Evolutionary conservation across 192 early-diverging fungal species (phyloP).

Genomic region (Gaertneriomyces sp.): DNA sequence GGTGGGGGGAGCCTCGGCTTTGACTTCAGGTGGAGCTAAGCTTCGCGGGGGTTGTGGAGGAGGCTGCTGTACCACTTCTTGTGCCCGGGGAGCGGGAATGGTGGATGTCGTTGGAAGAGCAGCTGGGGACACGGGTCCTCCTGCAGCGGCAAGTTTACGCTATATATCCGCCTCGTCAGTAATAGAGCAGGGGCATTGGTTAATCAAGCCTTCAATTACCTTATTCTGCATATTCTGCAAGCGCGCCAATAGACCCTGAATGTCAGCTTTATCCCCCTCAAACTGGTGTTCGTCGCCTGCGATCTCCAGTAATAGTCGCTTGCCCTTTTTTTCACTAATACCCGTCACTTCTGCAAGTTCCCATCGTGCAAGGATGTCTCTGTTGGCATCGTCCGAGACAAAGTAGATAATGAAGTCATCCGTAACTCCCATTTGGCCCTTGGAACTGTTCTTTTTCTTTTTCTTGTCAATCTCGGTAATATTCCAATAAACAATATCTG

Average conservation of each 20-base stretch:
- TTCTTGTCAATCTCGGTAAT: constrained; percentile 50
- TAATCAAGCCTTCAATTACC: constrained; percentile 14
- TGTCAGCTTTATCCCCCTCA: constrained; percentile 50
- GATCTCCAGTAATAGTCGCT: constrained; percentile 48
- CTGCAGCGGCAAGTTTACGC: no score
- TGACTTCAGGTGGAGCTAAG: background rate
- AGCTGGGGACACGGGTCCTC: no score
- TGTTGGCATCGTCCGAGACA: constrained; percentile 25
- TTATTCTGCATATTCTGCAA: constrained; percentile 36
- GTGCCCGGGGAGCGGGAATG: background rate
- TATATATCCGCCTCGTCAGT: no score
- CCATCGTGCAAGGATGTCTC: constrained; percentile 42
- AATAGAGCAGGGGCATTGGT: no score
- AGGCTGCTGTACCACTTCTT: background rate
- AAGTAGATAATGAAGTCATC: constrained; percentile 49
- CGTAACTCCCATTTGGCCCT: constrained; percentile 43
- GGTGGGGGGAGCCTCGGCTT: constrained; percentile 18
- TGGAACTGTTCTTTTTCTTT: constrained; percentile 53
- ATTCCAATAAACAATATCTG: constrained; percentile 31
- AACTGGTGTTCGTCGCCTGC: constrained; percentile 41
- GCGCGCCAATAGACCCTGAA: constrained; percentile 27
- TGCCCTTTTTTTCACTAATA: constrained; percentile 48
- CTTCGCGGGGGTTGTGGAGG: background rate
- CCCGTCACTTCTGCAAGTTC: constrained; percentile 32
- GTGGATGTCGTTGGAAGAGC: no score